phyloP scores from a whole-genome alignment of 129 eudicot genomes.

The Flaveria robusta region DNA sequence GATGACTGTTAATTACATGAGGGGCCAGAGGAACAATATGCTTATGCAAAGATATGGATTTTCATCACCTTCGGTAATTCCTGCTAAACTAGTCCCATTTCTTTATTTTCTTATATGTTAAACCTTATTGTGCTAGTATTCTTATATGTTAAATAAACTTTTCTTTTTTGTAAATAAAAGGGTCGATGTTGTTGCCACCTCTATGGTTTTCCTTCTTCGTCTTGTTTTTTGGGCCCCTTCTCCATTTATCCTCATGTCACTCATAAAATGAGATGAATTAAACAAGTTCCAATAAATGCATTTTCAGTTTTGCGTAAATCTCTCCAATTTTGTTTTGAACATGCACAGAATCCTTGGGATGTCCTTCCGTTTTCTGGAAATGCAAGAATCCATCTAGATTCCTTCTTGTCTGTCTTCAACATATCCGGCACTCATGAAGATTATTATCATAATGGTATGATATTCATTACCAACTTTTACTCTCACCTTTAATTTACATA shows the following conservation, averaged over 20 bases:
- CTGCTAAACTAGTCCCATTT: constrained; percentile 9
- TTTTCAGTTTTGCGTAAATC: neutral
- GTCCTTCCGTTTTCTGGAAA: constrained; percentile 81
- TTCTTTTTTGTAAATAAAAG: neutral
- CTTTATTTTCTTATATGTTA: neutral
- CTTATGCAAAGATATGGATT: constrained; percentile 96
- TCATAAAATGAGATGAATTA: constrained; percentile 10
- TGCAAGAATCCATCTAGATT: constrained; percentile 78
- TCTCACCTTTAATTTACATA: neutral
- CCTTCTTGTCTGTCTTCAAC: constrained; percentile 96
- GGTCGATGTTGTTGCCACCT: neutral
- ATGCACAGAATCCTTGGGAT: constrained; percentile 97
- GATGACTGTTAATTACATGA: constrained; percentile 89
- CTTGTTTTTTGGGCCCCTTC: neutral
- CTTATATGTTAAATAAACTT: neutral
- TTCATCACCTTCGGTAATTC: constrained; percentile 81
- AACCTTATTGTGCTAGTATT: neutral
- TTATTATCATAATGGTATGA: constrained; percentile 83
- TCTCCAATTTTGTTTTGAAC: constrained; percentile 17
- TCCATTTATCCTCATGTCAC: neutral
- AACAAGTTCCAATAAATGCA: neutral
- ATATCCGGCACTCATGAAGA: constrained; percentile 79
- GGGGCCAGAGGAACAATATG: constrained; percentile 62
- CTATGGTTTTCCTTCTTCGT: neutral
- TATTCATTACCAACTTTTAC: neutral